Evolutionary conservation across 208 protist genomes (phyloP).

Genomic region (Crithidia fasciculata): DNA sequence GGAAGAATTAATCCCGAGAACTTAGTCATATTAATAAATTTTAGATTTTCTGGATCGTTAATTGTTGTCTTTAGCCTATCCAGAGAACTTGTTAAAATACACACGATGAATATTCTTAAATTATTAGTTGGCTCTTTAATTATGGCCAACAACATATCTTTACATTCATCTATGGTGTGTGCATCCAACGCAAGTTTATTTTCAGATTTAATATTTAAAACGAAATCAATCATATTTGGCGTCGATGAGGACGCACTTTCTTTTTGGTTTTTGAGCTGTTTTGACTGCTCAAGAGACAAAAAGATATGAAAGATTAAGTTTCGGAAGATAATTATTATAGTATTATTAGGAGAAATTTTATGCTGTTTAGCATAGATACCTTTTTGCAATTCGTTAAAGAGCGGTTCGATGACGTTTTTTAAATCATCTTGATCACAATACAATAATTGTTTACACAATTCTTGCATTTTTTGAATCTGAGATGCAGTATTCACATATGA

Average conservation of each 20-base stretch:
- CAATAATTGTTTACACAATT: neutral
- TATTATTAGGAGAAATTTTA: neutral
- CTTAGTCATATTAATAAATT: neutral
- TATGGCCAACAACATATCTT: neutral
- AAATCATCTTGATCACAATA: neutral
- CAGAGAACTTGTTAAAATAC: neutral
- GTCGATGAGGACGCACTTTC: neutral
- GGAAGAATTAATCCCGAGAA: neutral
- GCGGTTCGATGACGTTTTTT: neutral
- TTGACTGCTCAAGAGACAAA: neutral
- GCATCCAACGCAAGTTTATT: neutral
- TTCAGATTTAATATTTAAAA: neutral
- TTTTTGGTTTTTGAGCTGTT: neutral
- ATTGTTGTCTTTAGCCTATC: neutral
- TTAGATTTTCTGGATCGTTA: neutral
- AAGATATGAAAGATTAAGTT: neutral
- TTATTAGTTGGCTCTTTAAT: neutral
- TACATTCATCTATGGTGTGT: neutral
- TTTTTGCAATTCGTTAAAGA: neutral
- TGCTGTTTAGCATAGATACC: neutral
- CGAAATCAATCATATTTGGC: neutral
- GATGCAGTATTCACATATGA: neutral
- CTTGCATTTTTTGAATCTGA: neutral
- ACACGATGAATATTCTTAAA: neutral
- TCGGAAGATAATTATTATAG: neutral